A percentile compares a stretch with the other conserved stretches of the same genome.
Conservation (phyloP, 2,329 filamentous ascomycete genomes). For the Hypocrella siamensis region DNA sequence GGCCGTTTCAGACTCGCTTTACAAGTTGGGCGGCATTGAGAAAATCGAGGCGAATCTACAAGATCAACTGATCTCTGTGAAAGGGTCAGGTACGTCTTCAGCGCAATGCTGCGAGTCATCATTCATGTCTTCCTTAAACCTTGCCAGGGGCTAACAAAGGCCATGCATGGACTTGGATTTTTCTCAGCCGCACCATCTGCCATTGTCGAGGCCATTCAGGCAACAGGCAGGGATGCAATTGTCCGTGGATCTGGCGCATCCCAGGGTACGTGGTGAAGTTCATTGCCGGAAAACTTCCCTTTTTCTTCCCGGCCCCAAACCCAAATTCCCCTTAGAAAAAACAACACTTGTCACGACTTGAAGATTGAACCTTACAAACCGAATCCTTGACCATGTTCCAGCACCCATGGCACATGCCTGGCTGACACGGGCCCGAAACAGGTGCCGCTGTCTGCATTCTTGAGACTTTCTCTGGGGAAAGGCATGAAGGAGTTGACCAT, state of each 20-base stretch:
- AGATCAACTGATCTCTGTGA: slow-evolving; percentile 69
- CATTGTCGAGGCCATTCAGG: slow-evolving; percentile 78
- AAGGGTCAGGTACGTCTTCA: slow-evolving; percentile 53
- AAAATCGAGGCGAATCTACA: slow-evolving; percentile 71
- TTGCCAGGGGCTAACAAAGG: too few relatives aligned
- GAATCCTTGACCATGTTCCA: neutral
- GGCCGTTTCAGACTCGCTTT: slow-evolving; percentile 65
- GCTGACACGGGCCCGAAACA: slow-evolving; percentile 12
- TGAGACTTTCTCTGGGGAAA: slow-evolving; percentile 58
- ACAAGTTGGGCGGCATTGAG: slow-evolving; percentile 62
- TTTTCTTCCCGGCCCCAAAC: too few relatives aligned
- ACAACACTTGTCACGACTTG: neutral
- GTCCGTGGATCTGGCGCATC: slow-evolving; percentile 74
- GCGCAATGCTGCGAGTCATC: too few relatives aligned
- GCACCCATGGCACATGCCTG: neutral
- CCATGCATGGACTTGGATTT: neutral
- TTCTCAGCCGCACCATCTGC: slow-evolving; percentile 61
- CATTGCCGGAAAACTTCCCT: too few relatives aligned
- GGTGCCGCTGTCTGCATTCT: slow-evolving; percentile 89
- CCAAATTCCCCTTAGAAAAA: too few relatives aligned
- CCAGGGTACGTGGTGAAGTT: slow-evolving; percentile 47
- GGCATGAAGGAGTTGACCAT: slow-evolving; percentile 25
- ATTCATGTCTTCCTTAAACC: too few relatives aligned
- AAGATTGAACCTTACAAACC: too few relatives aligned
- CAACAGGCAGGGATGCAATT: slow-evolving; percentile 85